These are phyloP conservation scores for Leccinum olivaceopallidum DNA, from an alignment of 768 basidiomycete species.

Conservation along the genomic window DNA sequence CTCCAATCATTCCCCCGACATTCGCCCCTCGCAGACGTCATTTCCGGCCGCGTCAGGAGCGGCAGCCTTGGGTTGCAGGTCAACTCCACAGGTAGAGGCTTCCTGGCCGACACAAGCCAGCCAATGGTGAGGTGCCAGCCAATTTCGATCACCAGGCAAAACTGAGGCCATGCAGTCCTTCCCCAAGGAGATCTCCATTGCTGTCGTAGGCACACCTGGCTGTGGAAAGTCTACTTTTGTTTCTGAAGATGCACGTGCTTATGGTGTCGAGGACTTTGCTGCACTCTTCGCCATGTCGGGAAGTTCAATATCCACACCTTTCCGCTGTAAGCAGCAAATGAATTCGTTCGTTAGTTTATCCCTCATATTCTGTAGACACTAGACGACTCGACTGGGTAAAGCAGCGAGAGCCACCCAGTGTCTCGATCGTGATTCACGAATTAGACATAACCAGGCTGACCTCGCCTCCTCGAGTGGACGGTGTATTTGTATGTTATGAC, in stretches of 20 bases:
- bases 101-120: conserved; percentile 20
- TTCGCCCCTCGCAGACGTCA: conserved; percentile 31
- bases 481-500: conserved; percentile 86
- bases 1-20: conserved; percentile 38
- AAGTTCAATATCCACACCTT: conserved; percentile 37
- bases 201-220: conserved; percentile 73
- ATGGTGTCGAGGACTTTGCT: conserved; percentile 48
- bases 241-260: conserved; percentile 68
- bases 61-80: conserved; percentile 58
- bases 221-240: conserved; percentile 90
- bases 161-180: conserved; percentile 24
- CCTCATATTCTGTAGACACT: conserved; percentile 35
- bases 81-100: conserved; percentile 17
- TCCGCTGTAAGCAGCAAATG: conserved; percentile 38
- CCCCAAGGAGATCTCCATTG: conserved; percentile 53
- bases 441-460: conserved; percentile 57
- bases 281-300: conserved; percentile 34
- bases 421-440: conserved; percentile 54
- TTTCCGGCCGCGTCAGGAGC: conserved; percentile 53
- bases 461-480: conserved; percentile 64
- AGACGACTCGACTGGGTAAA: conserved; percentile 35
- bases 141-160: conserved; percentile 1
- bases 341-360: conserved; percentile 1
- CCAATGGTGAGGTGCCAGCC: conserved; percentile 25
- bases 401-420: conserved; percentile 43